Conservation (phyloP, 345 rosid species). For the Lepidium aucheri region DNA sequence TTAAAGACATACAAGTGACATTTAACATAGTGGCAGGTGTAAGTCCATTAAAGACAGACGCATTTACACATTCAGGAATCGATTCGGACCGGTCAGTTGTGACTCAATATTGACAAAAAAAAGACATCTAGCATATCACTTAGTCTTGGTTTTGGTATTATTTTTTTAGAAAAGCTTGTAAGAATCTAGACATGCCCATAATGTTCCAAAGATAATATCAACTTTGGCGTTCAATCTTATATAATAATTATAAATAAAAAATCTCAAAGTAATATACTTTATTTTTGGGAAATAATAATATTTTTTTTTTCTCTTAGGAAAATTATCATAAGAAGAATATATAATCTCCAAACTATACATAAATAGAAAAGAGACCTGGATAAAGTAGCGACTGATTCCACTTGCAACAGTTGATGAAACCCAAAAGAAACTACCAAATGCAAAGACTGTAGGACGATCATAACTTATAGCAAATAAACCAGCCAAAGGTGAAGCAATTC, state of each 20-base stretch:
- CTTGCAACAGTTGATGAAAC: slow-evolving; percentile 75
- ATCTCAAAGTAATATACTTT: not conserved
- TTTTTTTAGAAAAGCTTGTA: not conserved
- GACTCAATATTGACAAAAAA: too few species aligned
- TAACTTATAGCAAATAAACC: slow-evolving; percentile 61
- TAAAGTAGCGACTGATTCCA: slow-evolving; percentile 57
- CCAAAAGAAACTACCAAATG: slow-evolving; percentile 76
- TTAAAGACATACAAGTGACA: too few species aligned
- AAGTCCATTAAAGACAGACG: too few species aligned
- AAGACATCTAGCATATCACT: too few species aligned
- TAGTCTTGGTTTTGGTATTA: not conserved
- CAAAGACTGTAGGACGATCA: slow-evolving; percentile 71
- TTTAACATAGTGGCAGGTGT: too few species aligned
- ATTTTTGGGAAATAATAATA: too few species aligned
- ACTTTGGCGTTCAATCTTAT: not conserved
- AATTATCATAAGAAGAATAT: not conserved
- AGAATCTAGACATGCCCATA: not conserved
- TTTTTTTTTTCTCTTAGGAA: not conserved
- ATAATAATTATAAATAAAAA: not conserved
- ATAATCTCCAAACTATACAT: not conserved
- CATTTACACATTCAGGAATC: too few species aligned
- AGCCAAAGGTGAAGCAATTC: slow-evolving; percentile 71
- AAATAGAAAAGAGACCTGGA: slow-evolving; percentile 31
- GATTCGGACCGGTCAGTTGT: too few species aligned
- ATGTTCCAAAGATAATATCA: not conserved